Percentiles rank a stretch among this genome's conserved stretches.
Evolutionary conservation across 108 stramenopile species (phyloP).

Genomic region (Ochromonas danica): DNA sequence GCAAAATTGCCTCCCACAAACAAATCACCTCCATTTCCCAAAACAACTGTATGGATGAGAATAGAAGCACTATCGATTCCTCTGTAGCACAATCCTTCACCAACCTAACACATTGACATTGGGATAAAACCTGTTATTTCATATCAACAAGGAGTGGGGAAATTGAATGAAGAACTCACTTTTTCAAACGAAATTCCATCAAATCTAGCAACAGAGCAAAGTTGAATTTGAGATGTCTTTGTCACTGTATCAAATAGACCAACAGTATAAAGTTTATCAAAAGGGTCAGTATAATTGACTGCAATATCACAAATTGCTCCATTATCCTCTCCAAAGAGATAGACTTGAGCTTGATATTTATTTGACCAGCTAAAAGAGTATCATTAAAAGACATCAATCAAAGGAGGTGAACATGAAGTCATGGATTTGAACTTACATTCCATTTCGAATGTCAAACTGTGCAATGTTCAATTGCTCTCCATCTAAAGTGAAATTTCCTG

Average conservation of each 20-base stretch:
- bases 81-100: constrained; percentile 86
- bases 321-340: constrained; percentile 47
- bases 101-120: constrained; percentile 48
- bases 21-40: constrained; percentile 20
- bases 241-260: constrained; percentile 85
- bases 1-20: constrained; percentile 30
- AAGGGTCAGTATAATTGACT: constrained; percentile 32
- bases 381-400: neutral
- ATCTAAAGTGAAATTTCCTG: constrained; percentile 31
- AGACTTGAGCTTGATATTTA: constrained; percentile 41
- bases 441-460: constrained; percentile 15
- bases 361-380: neutral
- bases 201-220: constrained; percentile 88
- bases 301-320: constrained; percentile 51
- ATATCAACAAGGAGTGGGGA: neutral
- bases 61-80: constrained; percentile 70
- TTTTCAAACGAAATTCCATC: constrained; percentile 66
- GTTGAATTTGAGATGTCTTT: constrained; percentile 84
- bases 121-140: neutral
- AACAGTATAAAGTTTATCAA: constrained; percentile 66
- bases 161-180: neutral
- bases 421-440: neutral
- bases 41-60: constrained; percentile 53
- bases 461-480: constrained; percentile 20
- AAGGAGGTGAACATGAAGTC: neutral